Conservation (phyloP, 169 alveolate genomes). For the Eimeria acervulina region DNA sequence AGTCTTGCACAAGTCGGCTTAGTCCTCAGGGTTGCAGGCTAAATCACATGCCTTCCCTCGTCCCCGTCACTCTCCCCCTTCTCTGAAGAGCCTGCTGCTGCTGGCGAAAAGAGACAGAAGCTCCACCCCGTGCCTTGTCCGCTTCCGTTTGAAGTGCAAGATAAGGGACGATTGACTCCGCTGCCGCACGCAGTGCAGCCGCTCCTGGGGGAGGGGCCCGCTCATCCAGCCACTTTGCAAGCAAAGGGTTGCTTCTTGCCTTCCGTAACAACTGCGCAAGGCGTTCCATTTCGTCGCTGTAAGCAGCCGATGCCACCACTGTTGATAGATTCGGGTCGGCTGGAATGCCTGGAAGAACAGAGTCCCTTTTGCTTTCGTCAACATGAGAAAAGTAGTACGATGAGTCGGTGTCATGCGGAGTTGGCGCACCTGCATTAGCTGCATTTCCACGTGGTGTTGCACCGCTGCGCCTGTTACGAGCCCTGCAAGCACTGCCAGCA, state of each 20-base stretch:
- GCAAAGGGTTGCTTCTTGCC: constrained; percentile 70
- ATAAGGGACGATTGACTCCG: constrained; percentile 64
- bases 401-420: neutral
- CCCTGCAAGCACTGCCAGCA: neutral
- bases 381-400: constrained; percentile 14
- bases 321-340: constrained; percentile 53
- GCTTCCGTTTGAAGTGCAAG: constrained; percentile 54
- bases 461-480: constrained; percentile 32
- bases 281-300: constrained; percentile 76
- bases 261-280: constrained; percentile 70
- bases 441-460: constrained; percentile 2
- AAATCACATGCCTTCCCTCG: constrained; percentile 63
- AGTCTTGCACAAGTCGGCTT: neutral
- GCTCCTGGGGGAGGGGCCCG: constrained; percentile 71
- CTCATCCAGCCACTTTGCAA: constrained; percentile 74
- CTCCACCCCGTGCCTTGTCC: constrained; percentile 7
- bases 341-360: constrained; percentile 12
- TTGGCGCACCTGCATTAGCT: constrained; percentile 34
- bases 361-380: constrained; percentile 14
- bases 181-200: constrained; percentile 70
- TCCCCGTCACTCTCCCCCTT: constrained; percentile 67
- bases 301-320: constrained; percentile 72
- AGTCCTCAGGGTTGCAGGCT: neutral
- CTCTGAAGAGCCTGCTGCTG: constrained; percentile 18
- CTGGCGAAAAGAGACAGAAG: neutral